phyloP scores from a whole-genome alignment of 768 basidiomycete genomes.

The Sistotremastrum suecicum region DNA sequence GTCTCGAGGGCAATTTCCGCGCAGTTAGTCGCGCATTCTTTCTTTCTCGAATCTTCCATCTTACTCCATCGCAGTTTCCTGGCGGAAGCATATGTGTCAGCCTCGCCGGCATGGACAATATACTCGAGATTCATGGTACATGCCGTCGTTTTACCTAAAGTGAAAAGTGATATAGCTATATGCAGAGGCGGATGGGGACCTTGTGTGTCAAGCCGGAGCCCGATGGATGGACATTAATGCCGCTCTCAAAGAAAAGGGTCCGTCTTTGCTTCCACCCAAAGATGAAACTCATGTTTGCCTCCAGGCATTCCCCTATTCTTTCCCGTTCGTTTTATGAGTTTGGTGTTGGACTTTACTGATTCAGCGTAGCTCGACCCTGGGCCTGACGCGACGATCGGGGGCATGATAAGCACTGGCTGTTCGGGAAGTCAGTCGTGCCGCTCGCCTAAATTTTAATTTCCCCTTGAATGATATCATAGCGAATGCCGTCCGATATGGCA shows the following conservation, averaged over 20 bases:
- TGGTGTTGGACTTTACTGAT: neutral
- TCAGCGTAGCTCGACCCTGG: conserved; percentile 49
- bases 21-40: conserved; percentile 31
- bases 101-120: conserved; percentile 50
- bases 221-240: conserved; percentile 71
- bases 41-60: neutral
- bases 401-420: conserved; percentile 82
- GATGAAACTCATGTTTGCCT: neutral
- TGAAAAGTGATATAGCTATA: conserved; percentile 11
- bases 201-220: conserved; percentile 63
- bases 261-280: neutral
- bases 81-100: conserved; percentile 56
- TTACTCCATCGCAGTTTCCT: conserved; percentile 15
- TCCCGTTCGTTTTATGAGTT: conserved; percentile 35
- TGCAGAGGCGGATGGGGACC: conserved; percentile 55
- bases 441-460: neutral
- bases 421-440: conserved; percentile 49
- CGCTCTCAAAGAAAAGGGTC: conserved; percentile 44
- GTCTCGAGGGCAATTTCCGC: conserved; percentile 76
- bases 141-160: conserved; percentile 5
- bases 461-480: conserved; percentile 23
- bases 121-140: conserved; percentile 41
- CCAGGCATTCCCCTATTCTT: conserved; percentile 63
- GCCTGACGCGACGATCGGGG: conserved; percentile 71
- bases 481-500: conserved; percentile 76